Percentiles rank a stretch among this genome's conserved stretches.
Conservation (phyloP, 2,329 filamentous ascomycete species). For the Cryphonectria nitschkei region DNA sequence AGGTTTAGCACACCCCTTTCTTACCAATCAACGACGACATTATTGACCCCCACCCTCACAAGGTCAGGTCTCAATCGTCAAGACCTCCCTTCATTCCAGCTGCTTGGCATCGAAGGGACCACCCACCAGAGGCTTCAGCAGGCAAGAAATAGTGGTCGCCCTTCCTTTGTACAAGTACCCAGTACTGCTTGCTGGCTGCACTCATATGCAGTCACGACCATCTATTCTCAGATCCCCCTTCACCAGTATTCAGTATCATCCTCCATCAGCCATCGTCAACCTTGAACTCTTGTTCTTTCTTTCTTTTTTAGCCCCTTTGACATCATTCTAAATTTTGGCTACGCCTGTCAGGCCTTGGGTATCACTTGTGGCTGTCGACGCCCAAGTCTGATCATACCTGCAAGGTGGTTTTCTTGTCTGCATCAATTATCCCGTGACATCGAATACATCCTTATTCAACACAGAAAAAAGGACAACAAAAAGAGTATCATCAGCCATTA, state of each 20-base stretch:
- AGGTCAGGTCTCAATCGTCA: neutral
- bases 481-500: neutral
- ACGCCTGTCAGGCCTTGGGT: neutral
- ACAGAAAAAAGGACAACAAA: neutral
- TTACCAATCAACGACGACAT: neutral
- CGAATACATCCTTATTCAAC: constrained; percentile 3
- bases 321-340: constrained; percentile 9
- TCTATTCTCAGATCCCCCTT: too few species aligned
- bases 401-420: neutral
- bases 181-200: neutral
- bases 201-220: constrained; percentile 1
- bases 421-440: neutral
- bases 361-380: neutral
- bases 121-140: neutral
- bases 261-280: constrained; percentile 4
- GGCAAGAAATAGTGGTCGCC: neutral
- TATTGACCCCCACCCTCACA: neutral
- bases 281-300: neutral
- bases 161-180: neutral
- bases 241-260: neutral
- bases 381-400: neutral
- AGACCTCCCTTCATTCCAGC: constrained; percentile 2
- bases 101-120: neutral
- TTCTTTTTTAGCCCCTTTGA: too few species aligned
- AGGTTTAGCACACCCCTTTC: neutral